These are phyloP conservation scores for Lentinus polychrous DNA, from an alignment of 1,284 basidiomycete genomes.

Conservation along the genomic window DNA sequence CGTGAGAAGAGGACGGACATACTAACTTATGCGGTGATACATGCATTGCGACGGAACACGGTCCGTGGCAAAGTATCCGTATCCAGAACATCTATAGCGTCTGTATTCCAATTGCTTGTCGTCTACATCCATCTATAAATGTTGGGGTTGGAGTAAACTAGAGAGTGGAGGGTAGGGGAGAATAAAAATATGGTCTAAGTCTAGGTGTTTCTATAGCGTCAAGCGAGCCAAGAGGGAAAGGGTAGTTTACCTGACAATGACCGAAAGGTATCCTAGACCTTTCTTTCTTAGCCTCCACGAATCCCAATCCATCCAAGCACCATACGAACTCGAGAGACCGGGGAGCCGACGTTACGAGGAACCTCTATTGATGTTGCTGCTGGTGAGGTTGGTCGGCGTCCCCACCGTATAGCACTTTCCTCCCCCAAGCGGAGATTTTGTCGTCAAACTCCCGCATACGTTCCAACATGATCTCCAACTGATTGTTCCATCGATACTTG, in stretches of 20 bases:
- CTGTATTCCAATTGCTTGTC: no score
- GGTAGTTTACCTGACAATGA: neutral
- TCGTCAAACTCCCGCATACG: conserved; percentile 17
- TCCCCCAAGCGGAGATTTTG: conserved; percentile 19
- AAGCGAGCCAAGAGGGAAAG: neutral
- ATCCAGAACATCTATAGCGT: no score
- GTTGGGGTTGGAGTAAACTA: no score
- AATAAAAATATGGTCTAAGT: neutral
- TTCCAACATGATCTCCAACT: conserved; percentile 21
- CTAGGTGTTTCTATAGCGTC: neutral
- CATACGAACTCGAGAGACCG: no score
- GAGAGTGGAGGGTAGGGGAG: no score
- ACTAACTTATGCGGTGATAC: no score
- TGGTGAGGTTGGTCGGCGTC: conserved; percentile 2
- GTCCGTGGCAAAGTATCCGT: no score
- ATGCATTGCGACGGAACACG: no score
- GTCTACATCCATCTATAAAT: no score
- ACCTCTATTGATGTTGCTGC: neutral
- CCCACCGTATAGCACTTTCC: conserved; percentile 20
- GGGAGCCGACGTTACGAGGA: no score
- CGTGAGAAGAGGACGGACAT: no score
- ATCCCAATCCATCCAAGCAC: neutral
- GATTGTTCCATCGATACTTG: conserved; percentile 24
- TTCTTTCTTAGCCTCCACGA: neutral
- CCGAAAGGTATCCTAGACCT: neutral